These are phyloP conservation scores for Botrytis medusae DNA, from an alignment of 2,329 filamentous ascomycete genomes.

Conservation along the genomic window DNA sequence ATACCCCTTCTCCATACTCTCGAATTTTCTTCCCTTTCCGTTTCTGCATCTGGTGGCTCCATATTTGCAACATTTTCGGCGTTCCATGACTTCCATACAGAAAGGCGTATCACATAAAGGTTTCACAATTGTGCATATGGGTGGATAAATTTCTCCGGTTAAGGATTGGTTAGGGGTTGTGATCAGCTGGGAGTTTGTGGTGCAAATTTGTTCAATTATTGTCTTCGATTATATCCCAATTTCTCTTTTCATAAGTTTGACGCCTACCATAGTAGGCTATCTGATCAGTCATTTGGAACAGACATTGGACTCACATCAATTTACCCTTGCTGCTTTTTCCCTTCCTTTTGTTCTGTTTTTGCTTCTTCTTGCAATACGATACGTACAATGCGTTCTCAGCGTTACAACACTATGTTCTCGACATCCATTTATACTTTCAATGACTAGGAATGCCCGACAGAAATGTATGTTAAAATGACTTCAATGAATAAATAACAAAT, in stretches of 20 bases:
- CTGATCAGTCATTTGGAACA: not conserved
- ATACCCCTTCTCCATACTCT: not conserved
- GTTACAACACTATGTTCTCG: not conserved
- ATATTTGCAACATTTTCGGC: slow-evolving; percentile 14
- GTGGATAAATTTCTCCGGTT: not conserved
- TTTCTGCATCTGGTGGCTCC: not conserved
- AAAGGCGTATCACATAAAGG: slow-evolving; percentile 3
- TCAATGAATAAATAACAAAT: not conserved
- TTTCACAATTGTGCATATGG: slow-evolving; percentile 13
- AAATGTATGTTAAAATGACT: not conserved
- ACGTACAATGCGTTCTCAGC: not conserved
- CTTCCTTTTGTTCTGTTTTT: not conserved
- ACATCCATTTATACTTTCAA: not conserved
- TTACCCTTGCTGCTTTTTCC: not conserved
- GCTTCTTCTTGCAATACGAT: not conserved
- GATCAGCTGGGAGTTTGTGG: slow-evolving; percentile 13
- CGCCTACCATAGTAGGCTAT: too few relatives aligned
- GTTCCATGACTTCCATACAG: slow-evolving; percentile 10
- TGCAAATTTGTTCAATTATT: not conserved
- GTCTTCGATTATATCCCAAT: slow-evolving; percentile 9
- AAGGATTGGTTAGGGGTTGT: not conserved
- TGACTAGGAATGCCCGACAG: not conserved
- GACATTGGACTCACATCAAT: not conserved
- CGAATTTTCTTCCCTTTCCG: slow-evolving; percentile 5
- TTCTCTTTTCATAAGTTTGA: not conserved